phyloP scores from a whole-genome alignment of 192 early-diverging fungal species.

The Podila verticillata region DNA sequence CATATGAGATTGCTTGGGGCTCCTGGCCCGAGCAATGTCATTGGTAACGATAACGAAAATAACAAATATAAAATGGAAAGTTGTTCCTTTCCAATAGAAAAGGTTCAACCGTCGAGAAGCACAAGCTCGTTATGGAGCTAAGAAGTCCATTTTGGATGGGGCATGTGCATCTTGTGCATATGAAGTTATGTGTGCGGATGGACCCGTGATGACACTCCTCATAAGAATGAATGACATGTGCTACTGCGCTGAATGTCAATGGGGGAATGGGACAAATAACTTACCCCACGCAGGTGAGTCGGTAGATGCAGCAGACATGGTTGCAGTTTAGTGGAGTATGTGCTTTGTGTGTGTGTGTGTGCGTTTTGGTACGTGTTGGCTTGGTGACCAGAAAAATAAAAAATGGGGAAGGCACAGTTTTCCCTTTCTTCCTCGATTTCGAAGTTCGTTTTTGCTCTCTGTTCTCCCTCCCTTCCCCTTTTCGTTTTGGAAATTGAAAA shows the following conservation, averaged over 20 bases:
- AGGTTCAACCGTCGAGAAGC: too few relatives aligned
- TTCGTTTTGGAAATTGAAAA: too few relatives aligned
- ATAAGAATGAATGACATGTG: slow-evolving; percentile 1
- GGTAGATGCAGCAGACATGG: slow-evolving; percentile 25
- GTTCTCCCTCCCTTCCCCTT: too few relatives aligned
- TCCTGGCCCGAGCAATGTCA: too few relatives aligned
- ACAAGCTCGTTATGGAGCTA: too few relatives aligned
- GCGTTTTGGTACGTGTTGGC: not conserved
- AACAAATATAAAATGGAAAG: not conserved
- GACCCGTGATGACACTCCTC: too few relatives aligned
- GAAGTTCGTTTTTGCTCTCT: slow-evolving; percentile 2
- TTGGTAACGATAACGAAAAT: too few relatives aligned
- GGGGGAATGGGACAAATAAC: not conserved
- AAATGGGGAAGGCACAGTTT: not conserved
- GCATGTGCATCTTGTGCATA: too few relatives aligned
- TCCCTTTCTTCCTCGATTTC: slow-evolving; percentile 1
- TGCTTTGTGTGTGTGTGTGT: not conserved
- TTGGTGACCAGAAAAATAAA: slow-evolving; percentile 2
- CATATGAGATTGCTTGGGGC: too few relatives aligned
- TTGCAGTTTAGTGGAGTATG: not conserved
- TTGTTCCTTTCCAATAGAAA: too few relatives aligned
- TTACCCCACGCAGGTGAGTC: slow-evolving; percentile 38
- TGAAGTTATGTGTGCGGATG: too few relatives aligned
- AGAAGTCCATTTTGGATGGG: not conserved
- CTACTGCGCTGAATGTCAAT: not conserved